Evolutionary conservation across 129 eudicot genomes (phyloP).

Genomic region (Chrysanthemum makinoi): DNA sequence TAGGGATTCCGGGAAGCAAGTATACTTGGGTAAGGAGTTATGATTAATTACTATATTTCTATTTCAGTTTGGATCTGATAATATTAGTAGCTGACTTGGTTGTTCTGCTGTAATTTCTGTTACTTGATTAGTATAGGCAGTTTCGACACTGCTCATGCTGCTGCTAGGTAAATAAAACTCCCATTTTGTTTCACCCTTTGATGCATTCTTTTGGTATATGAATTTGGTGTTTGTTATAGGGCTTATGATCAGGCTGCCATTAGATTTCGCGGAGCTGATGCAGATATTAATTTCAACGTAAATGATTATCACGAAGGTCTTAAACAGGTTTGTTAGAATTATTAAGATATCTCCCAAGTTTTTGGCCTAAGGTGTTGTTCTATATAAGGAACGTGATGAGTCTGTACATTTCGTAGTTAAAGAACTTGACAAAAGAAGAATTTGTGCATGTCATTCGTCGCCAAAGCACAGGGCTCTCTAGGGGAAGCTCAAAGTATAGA

Average conservation of each 20-base stretch:
- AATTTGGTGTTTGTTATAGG: constrained; percentile 29
- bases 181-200: background rate
- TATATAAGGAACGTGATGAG: constrained; percentile 34
- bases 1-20: constrained; percentile 80
- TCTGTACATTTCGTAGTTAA: constrained; percentile 28
- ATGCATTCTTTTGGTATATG: constrained; percentile 33
- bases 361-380: constrained; percentile 19
- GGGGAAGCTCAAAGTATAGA: constrained; percentile 65
- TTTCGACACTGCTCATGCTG: constrained; percentile 13
- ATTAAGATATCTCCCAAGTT: background rate
- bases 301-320: constrained; percentile 65
- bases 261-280: constrained; percentile 65
- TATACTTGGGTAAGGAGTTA: constrained; percentile 51
- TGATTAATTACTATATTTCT: background rate
- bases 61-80: background rate
- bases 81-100: background rate
- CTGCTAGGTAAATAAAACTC: constrained; percentile 11
- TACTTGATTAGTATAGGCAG: background rate
- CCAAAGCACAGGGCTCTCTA: constrained; percentile 60
- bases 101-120: background rate
- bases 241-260: constrained; percentile 84
- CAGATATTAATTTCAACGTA: constrained; percentile 61
- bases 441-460: constrained; percentile 54
- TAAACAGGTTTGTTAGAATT: constrained; percentile 43
- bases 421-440: constrained; percentile 44